Conservation (phyloP, 2,329 filamentous ascomycete genomes). For the Aspergillus ruber region DNA sequence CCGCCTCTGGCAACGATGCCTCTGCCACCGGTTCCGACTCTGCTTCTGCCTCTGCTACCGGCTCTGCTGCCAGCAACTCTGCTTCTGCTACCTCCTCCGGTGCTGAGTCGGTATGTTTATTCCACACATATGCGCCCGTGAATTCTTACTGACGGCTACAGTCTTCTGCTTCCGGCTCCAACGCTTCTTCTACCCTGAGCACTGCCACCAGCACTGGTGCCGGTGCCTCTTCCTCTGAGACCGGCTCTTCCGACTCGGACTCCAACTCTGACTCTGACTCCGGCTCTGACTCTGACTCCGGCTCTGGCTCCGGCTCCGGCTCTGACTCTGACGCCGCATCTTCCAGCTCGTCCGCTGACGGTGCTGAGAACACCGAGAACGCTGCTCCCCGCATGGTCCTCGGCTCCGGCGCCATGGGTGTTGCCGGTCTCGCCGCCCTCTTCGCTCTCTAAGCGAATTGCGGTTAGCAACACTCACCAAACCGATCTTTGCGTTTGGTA, state of each 20-base stretch:
- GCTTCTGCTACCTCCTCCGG: neutral
- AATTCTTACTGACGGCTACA: too few species aligned
- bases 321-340: slow-evolving; percentile 12
- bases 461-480: too few species aligned
- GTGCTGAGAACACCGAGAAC: neutral
- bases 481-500: neutral
- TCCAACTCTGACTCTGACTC: neutral
- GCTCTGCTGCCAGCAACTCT: slow-evolving; percentile 4
- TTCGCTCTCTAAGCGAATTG: slow-evolving; percentile 31
- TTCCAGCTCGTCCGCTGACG: slow-evolving; percentile 4
- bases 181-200: slow-evolving; percentile 4
- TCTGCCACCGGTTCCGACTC: slow-evolving; percentile 6
- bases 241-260: slow-evolving; percentile 4
- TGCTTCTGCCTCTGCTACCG: slow-evolving; percentile 2
- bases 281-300: neutral
- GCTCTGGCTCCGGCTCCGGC: slow-evolving; percentile 4
- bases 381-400: slow-evolving; percentile 26
- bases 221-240: slow-evolving; percentile 1
- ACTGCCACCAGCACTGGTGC: slow-evolving; percentile 3
- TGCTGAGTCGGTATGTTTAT: neutral
- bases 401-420: slow-evolving; percentile 29
- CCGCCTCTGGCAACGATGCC: neutral
- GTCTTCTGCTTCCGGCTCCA: slow-evolving; percentile 3
- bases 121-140: too few species aligned
- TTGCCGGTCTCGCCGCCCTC: slow-evolving; percentile 38